phyloP scores from a whole-genome alignment of 768 basidiomycete genomes.

The Boletus insuetus region DNA sequence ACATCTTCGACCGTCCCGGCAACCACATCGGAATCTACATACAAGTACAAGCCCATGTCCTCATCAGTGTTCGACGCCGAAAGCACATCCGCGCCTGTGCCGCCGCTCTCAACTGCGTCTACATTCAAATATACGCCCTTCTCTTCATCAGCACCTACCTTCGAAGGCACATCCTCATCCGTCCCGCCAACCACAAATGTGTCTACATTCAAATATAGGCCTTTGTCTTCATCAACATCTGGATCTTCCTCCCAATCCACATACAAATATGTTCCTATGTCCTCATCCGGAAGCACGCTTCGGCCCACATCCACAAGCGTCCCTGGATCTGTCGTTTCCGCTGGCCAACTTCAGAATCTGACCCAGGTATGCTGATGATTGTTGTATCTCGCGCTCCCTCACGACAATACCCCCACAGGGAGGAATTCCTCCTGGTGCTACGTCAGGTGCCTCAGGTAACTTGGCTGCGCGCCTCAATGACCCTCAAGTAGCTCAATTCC shows the following conservation, averaged over 20 bases:
- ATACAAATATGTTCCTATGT: background rate
- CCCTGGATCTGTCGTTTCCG: background rate
- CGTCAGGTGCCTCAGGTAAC: background rate
- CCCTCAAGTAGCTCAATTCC: background rate
- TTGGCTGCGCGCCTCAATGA: no score
- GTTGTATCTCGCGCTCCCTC: background rate
- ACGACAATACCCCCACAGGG: background rate
- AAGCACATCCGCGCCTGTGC: background rate
- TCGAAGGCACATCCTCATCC: no score
- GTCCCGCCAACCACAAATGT: background rate
- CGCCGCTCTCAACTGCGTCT: background rate
- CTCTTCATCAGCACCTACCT: background rate
- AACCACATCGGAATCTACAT: background rate
- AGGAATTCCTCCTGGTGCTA: background rate
- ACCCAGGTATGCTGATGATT: background rate
- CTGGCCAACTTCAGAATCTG: background rate
- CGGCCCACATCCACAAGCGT: background rate
- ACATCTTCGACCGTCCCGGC: no score
- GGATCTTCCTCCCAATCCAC: background rate
- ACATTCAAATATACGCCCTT: no score
- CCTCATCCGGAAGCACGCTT: background rate
- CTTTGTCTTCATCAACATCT: background rate
- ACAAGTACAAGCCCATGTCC: background rate
- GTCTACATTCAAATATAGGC: background rate
- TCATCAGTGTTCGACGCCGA: background rate